phyloP scores from a whole-genome alignment of 192 early-diverging fungal species.

The Entomortierella chlamydospora region DNA sequence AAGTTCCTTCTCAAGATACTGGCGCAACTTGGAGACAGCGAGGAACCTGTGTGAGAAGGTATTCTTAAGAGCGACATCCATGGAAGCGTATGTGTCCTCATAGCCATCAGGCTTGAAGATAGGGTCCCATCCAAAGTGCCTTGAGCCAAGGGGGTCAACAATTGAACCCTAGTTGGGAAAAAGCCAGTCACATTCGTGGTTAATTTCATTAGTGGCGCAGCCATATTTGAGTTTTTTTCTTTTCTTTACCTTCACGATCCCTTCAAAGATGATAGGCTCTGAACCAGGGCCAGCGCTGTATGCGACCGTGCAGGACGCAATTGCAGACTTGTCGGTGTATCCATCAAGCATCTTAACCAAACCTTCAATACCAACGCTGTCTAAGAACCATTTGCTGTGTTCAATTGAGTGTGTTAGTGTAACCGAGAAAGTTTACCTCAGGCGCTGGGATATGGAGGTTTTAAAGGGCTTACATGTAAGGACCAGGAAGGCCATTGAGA shows the following conservation, averaged over 20 bases:
- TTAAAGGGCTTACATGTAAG: slow-evolving; percentile 73
- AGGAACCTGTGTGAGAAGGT: slow-evolving; percentile 88
- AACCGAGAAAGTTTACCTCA: slow-evolving; percentile 6
- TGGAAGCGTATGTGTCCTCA: slow-evolving; percentile 86
- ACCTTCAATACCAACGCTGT: slow-evolving; percentile 81
- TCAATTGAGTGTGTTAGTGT: not conserved
- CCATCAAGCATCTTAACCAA: slow-evolving; percentile 87
- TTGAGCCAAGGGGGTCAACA: slow-evolving; percentile 85
- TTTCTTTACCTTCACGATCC: slow-evolving; percentile 66
- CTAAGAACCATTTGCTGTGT: slow-evolving; percentile 95
- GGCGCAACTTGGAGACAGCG: slow-evolving; percentile 75
- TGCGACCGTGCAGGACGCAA: slow-evolving; percentile 93
- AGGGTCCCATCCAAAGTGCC: slow-evolving; percentile 96
- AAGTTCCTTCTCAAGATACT: slow-evolving; percentile 37
- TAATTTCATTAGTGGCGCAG: no score
- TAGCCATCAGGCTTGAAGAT: slow-evolving; percentile 89
- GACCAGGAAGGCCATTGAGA: slow-evolving; percentile 92
- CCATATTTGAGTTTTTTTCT: not conserved
- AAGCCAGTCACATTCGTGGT: not conserved
- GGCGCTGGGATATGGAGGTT: not conserved
- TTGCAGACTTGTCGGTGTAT: slow-evolving; percentile 90
- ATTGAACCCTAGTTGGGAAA: slow-evolving; percentile 75
- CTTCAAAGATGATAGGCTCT: slow-evolving; percentile 92
- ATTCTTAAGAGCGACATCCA: slow-evolving; percentile 88
- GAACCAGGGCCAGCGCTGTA: slow-evolving; percentile 84